Percentiles rank a stretch among this genome's conserved stretches.
These are phyloP conservation scores for Neurospora sp. DNA, from an alignment of 495 filamentous ascomycete species.

Conservation along the genomic window DNA sequence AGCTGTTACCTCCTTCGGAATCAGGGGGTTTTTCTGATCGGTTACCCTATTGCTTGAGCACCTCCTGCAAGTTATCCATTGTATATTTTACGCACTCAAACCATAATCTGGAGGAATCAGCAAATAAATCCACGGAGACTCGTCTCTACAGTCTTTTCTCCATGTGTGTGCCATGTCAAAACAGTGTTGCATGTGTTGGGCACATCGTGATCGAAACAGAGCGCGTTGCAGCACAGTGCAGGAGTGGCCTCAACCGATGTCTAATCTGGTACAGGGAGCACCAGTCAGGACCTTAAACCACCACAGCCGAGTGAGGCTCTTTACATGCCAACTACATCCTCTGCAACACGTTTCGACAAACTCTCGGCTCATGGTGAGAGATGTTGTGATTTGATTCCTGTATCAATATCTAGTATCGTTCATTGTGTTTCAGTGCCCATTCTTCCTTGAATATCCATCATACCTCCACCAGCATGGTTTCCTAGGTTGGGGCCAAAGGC, in stretches of 20 bases:
- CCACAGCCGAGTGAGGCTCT: not conserved
- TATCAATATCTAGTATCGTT: not conserved
- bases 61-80: not conserved
- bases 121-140: not conserved
- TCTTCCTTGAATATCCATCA: not conserved
- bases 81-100: not conserved
- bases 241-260: not conserved
- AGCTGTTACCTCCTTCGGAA: not conserved
- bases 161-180: not conserved
- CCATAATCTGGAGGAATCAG: not conserved
- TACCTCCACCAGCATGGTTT: not conserved
- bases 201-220: not conserved
- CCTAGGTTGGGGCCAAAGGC: not conserved
- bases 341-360: not conserved
- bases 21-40: not conserved
- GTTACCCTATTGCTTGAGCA: not conserved
- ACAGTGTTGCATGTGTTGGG: not conserved
- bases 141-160: not conserved
- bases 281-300: not conserved
- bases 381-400: not conserved
- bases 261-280: not conserved
- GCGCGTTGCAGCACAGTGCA: not conserved
- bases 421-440: not conserved
- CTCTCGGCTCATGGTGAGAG: not conserved
- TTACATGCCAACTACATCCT: not conserved